Percentiles rank a stretch among this genome's conserved stretches.
Conservation (phyloP, 306 rosid species). For the Castanospermum australe region DNA sequence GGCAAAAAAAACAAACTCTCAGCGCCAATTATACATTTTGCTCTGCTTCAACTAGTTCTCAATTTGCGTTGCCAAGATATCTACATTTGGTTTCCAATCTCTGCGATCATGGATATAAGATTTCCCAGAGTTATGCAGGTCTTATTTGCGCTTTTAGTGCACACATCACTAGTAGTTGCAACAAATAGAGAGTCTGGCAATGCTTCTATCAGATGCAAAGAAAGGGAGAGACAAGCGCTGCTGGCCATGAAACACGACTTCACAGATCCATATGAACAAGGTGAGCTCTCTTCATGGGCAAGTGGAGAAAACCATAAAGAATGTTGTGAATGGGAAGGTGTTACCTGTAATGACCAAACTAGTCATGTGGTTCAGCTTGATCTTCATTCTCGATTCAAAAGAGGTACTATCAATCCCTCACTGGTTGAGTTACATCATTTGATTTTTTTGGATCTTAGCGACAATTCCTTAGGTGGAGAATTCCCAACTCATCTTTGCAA, state of each 20-base stretch:
- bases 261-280: background rate
- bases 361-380: conserved; percentile 5
- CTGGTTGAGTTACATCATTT: background rate
- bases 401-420: background rate
- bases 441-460: background rate
- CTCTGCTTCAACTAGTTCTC: too few species aligned
- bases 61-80: too few species aligned
- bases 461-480: background rate
- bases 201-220: background rate
- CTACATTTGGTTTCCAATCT: too few species aligned
- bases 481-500: background rate
- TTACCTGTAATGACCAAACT: background rate
- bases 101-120: too few species aligned
- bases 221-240: background rate
- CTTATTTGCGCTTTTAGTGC: background rate
- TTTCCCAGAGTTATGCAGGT: background rate
- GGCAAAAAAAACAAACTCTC: too few species aligned
- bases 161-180: background rate
- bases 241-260: background rate
- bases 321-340: background rate
- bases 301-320: background rate
- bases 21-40: too few species aligned
- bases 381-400: background rate
- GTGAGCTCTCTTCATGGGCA: background rate
- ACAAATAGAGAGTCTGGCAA: background rate